Percentiles rank a stretch among this genome's conserved stretches.
These are phyloP conservation scores for Ogataea hybrid DNA, from an alignment of 1,139 yeast species.

Conservation along the genomic window DNA sequence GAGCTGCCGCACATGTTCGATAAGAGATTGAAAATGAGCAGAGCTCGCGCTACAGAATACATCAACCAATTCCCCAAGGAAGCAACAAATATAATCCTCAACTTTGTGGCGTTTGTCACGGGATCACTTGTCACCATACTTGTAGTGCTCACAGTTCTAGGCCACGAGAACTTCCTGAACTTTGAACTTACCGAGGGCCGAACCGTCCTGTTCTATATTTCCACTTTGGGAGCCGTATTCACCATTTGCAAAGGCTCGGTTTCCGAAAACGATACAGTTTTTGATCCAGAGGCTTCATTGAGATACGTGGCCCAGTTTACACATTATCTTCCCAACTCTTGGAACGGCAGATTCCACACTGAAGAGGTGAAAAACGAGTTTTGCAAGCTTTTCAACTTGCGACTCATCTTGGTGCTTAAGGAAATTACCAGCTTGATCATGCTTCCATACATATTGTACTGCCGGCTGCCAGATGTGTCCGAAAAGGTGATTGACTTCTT, in stretches of 20 bases:
- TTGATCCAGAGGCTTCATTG: constrained; percentile 87
- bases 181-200: constrained; percentile 83
- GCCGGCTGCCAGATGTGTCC: constrained; percentile 68
- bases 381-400: constrained; percentile 71
- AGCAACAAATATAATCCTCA: constrained; percentile 58
- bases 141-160: constrained; percentile 80
- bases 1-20: constrained; percentile 88
- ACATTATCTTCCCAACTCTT: constrained; percentile 81
- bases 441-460: constrained; percentile 88
- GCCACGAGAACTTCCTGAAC: constrained; percentile 87
- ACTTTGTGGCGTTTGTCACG: constrained; percentile 70
- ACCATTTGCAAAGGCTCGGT: constrained; percentile 37
- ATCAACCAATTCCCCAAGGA: constrained; percentile 93
- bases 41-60: constrained; percentile 76
- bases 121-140: constrained; percentile 91
- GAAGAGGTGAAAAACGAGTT: constrained; percentile 81
- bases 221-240: constrained; percentile 70
- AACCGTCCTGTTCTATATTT: constrained; percentile 82
- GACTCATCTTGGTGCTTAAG: constrained; percentile 66
- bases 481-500: constrained; percentile 85
- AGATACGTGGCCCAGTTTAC: constrained; percentile 80
- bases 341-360: constrained; percentile 85
- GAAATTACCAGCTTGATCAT: constrained; percentile 79
- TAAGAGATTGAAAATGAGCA: constrained; percentile 72
- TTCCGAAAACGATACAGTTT: constrained; percentile 57